Base-by-base conservation (phyloP, 495 filamentous ascomycete genomes). In the Cairneyella variabilis region DNA sequence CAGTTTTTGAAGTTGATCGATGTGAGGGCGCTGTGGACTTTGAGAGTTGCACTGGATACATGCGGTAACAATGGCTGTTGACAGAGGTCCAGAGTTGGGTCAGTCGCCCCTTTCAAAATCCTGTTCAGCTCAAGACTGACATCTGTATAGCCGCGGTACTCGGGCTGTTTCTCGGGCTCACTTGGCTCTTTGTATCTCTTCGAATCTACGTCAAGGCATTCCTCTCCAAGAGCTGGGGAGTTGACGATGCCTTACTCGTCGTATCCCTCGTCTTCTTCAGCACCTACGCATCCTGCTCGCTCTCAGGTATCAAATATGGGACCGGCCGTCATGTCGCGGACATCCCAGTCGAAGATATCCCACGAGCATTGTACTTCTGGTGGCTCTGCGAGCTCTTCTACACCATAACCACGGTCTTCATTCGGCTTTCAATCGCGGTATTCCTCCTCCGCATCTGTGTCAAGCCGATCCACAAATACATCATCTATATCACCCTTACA, bases 371-470 rank as follows among this genome's bases (percentile, higher is more conserved):
- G 4, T 34, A 39, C 12, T 60, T 44, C 26, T 63, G 57, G 57
- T 63, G 53, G 53, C 36, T 60, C 11, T 66, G 65, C 52, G 69
- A 69, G 44, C 52, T 65, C 11, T 50, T 68, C 27, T 71, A 72
- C 41, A 61, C 63, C 1, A 56, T 64, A 0, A 59, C 71, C 1
- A 73, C 70, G 11, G 61, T 67, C 22, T 58, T 68, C 14, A 60
- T 68, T 23, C 66, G 73, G 9, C 52, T 69, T 8, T 70, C 71
- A 3, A 66, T 76, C 37, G 66, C 66, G 18, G 54, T 73, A 4
- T 71, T 74, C 45, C 64, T 76, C 11, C 56, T 73, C 8, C 66
- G 71, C 6, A 57, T 76, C 21, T 59, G 60, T 12, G 48, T 66
- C 6, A 62, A 38, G 8, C 61, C 54, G 27, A 11, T 54, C 8